Conservation (phyloP, 75 land plant genomes). For the Pinus albicaulis region DNA sequence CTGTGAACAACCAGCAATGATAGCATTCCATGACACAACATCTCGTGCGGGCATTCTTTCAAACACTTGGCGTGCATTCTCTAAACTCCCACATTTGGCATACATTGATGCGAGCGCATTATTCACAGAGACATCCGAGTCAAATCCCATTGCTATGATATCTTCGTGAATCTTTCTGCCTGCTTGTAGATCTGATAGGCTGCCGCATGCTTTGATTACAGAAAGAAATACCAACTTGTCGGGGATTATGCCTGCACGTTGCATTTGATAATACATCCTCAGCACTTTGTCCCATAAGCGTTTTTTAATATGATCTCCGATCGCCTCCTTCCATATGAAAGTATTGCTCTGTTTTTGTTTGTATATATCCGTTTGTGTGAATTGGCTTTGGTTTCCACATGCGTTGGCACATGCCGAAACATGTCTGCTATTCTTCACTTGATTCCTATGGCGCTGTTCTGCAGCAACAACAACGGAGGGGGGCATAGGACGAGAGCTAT, state of each 20-base stretch:
- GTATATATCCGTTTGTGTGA: too few species aligned
- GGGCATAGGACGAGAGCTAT: too few species aligned
- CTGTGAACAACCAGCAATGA: conserved; percentile 9
- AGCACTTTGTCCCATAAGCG: conserved; percentile 33
- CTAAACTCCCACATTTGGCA: conserved; percentile 12
- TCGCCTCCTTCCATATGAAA: conserved; percentile 49
- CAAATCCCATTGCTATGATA: neutral
- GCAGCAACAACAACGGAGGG: too few species aligned
- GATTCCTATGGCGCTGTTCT: too few species aligned
- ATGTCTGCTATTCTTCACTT: too few species aligned
- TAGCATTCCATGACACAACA: conserved; percentile 18
- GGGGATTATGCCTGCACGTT: conserved; percentile 13
- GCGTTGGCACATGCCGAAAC: too few species aligned
- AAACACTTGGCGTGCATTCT: conserved; percentile 17
- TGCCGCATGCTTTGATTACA: conserved; percentile 46
- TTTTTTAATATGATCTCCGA: conserved; percentile 45
- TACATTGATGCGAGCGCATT: conserved; percentile 13
- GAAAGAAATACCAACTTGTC: conserved; percentile 48
- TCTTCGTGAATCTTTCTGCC: neutral
- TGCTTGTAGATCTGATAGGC: conserved; percentile 6
- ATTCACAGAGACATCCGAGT: neutral
- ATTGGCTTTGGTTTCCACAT: too few species aligned
- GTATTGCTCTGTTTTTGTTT: conserved; percentile 27
- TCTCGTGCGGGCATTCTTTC: conserved; percentile 14
- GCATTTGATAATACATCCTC: conserved; percentile 34